Conservation (phyloP, 2,329 filamentous ascomycete species). For the Aspergillus bombycis region DNA sequence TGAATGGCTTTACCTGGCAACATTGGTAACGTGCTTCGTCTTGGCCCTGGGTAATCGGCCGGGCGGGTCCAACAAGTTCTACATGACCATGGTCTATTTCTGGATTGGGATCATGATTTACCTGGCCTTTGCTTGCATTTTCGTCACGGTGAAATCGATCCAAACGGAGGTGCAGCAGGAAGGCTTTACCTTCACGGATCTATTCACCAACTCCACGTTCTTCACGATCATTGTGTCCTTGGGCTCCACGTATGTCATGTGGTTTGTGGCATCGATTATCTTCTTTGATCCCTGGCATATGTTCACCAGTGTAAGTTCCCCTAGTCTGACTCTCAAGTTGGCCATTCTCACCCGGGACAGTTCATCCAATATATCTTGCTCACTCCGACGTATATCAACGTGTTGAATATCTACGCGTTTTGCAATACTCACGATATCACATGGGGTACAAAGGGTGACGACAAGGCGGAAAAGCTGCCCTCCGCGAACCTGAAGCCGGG, state of each 20-base stretch:
- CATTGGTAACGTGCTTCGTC: constrained; percentile 92
- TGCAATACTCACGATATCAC: constrained; percentile 98
- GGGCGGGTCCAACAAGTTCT: constrained; percentile 88
- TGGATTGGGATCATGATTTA: constrained; percentile 97
- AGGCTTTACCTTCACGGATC: constrained; percentile 68
- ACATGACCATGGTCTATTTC: constrained; percentile 97
- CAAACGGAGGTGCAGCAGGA: constrained; percentile 66
- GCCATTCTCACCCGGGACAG: constrained; percentile 33
- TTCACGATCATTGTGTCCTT: constrained; percentile 92
- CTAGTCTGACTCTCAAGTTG: neutral
- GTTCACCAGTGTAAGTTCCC: constrained; percentile 69
- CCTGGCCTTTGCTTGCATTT: constrained; percentile 91
- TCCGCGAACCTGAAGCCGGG: constrained; percentile 89
- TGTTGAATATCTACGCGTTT: constrained; percentile 98
- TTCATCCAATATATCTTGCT: constrained; percentile 93
- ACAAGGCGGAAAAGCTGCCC: constrained; percentile 88
- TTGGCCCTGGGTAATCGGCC: constrained; percentile 92
- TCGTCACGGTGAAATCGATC: constrained; percentile 87
- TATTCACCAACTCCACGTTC: constrained; percentile 88
- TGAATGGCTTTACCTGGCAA: constrained; percentile 93
- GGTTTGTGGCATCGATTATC: constrained; percentile 85
- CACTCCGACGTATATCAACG: constrained; percentile 96
- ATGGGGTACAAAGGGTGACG: constrained; percentile 97
- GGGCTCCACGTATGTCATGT: constrained; percentile 88
- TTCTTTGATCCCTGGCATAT: constrained; percentile 99